These are phyloP conservation scores for Geum urbanum DNA, from an alignment of 306 rosid species.

Conservation along the genomic window DNA sequence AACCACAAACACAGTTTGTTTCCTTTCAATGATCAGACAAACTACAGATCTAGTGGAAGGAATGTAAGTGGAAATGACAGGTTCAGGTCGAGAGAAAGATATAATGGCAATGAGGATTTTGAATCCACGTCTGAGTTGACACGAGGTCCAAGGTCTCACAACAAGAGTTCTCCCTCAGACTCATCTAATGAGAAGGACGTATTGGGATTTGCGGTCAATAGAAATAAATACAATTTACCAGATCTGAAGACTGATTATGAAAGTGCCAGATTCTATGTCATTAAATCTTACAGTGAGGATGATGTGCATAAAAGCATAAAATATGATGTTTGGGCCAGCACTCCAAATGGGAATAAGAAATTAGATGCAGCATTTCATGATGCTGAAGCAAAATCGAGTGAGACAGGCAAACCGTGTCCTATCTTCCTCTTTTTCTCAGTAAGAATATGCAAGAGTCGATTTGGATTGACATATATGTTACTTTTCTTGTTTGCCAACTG, in stretches of 20 bases:
- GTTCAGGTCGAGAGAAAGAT: conserved; percentile 32
- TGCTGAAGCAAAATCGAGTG: conserved; percentile 45
- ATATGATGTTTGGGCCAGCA: conserved; percentile 86
- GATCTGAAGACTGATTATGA: conserved; percentile 56
- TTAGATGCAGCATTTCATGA: conserved; percentile 57
- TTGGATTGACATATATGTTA: neutral
- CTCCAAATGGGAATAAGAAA: conserved; percentile 68
- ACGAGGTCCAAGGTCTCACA: conserved; percentile 66
- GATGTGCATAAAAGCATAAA: conserved; percentile 72
- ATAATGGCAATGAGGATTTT: conserved; percentile 37
- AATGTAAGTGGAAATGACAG: conserved; percentile 37
- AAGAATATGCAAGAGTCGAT: conserved; percentile 27
- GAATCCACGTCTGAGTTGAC: conserved; percentile 43
- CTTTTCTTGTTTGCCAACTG: neutral
- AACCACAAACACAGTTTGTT: conserved; percentile 33
- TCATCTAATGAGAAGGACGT: conserved; percentile 42
- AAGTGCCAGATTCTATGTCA: conserved; percentile 62
- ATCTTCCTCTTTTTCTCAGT: conserved; percentile 87
- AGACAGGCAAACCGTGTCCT: conserved; percentile 50
- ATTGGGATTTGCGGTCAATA: conserved; percentile 26
- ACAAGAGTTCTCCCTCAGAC: conserved; percentile 29
- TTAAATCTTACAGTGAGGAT: conserved; percentile 88
- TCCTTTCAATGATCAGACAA: conserved; percentile 19
- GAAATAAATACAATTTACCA: conserved; percentile 54
- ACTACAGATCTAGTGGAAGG: conserved; percentile 38